Evolutionary conservation across 129 eudicot genomes (phyloP).

Genomic region (Kitagawia praeruptora): DNA sequence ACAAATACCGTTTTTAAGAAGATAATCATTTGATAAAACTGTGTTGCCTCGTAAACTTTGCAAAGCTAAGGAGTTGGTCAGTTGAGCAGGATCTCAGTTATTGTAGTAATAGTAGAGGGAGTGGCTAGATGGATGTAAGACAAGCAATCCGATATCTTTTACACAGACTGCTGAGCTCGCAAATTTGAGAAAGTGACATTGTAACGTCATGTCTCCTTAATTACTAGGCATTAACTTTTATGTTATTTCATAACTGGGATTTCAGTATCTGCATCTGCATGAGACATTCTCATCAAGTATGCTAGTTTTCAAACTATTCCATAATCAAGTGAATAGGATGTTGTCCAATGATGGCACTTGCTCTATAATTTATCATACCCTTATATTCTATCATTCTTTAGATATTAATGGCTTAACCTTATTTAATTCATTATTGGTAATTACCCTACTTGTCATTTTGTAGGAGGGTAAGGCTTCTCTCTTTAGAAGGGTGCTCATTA

Average conservation of each 20-base stretch:
- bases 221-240: neutral
- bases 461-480: slow-evolving; percentile 63
- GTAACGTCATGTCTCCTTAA: neutral
- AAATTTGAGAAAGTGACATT: neutral
- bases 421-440: neutral
- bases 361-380: neutral
- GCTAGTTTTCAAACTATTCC: neutral
- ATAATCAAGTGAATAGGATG: neutral
- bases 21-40: neutral
- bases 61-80: neutral
- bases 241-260: neutral
- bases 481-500: slow-evolving; percentile 86
- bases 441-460: slow-evolving; percentile 9
- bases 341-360: neutral
- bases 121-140: neutral
- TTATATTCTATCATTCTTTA: neutral
- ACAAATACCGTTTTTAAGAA: neutral
- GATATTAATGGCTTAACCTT: neutral
- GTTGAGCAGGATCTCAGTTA: neutral
- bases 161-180: neutral
- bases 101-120: neutral
- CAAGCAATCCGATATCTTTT: neutral
- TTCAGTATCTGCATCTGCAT: neutral
- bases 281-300: neutral
- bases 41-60: neutral